A percentile compares a stretch with the other conserved stretches of the same genome.
phyloP scores from a whole-genome alignment of 2,329 filamentous ascomycete species.

The Aspergillus fructus region DNA sequence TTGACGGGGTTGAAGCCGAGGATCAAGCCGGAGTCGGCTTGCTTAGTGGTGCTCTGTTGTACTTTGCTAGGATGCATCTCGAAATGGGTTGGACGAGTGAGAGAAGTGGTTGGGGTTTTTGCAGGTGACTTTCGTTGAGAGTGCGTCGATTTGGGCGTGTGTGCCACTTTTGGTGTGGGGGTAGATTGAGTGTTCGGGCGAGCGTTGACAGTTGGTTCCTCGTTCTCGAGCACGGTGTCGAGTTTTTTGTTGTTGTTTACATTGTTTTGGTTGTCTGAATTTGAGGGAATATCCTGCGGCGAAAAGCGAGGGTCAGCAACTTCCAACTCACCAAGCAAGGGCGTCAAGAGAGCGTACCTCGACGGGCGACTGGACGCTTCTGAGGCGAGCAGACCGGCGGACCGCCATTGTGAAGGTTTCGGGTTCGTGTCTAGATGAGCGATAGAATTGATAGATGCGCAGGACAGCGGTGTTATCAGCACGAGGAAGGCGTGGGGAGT shows the following conservation, averaged over 20 bases:
- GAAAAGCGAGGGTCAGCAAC: slow-evolving; percentile 12
- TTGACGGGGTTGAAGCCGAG: slow-evolving; percentile 79
- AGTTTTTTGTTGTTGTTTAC: slow-evolving; percentile 32
- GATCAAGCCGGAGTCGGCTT: slow-evolving; percentile 75
- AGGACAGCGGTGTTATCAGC: not conserved
- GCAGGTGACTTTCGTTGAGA: slow-evolving; percentile 11
- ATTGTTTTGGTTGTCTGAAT: slow-evolving; percentile 10
- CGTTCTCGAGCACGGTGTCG: slow-evolving; percentile 47
- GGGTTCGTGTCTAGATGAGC: too few relatives aligned
- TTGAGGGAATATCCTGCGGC: slow-evolving; percentile 6
- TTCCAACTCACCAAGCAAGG: slow-evolving; percentile 4
- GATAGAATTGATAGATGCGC: too few relatives aligned
- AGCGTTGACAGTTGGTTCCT: slow-evolving; percentile 41
- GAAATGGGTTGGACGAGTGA: slow-evolving; percentile 67
- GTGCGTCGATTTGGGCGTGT: slow-evolving; percentile 25
- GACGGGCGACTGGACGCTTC: slow-evolving; percentile 28
- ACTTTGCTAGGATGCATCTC: slow-evolving; percentile 92
- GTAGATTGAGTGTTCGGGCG: slow-evolving; percentile 16
- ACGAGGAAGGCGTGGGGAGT: not conserved
- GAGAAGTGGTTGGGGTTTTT: slow-evolving; percentile 48
- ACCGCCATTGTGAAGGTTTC: slow-evolving; percentile 31
- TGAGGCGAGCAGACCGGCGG: slow-evolving; percentile 43
- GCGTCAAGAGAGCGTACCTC: slow-evolving; percentile 29
- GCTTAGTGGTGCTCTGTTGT: slow-evolving; percentile 70
- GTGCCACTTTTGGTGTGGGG: slow-evolving; percentile 12